Evolutionary conservation across 108 stramenopile species (phyloP).

Genomic region (Epithemia pelagica): DNA sequence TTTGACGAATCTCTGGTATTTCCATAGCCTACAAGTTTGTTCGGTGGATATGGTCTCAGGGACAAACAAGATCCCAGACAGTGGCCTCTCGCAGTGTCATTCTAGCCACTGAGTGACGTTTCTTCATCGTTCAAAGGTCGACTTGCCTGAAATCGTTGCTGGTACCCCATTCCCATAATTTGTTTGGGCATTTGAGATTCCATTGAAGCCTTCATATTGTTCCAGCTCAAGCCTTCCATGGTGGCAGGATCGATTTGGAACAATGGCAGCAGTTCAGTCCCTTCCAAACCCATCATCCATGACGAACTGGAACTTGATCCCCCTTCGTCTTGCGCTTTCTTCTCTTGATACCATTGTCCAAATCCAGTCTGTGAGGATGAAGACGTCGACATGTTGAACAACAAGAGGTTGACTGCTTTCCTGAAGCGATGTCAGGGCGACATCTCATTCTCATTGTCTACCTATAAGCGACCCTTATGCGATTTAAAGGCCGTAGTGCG

Average conservation of each 20-base stretch:
- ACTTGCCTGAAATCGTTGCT: slow-evolving; percentile 67
- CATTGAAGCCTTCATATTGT: slow-evolving; percentile 67
- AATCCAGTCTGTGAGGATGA: slow-evolving; percentile 28
- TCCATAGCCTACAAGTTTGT: no score
- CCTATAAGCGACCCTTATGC: no score
- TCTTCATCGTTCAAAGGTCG: no score
- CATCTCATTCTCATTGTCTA: no score
- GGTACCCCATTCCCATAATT: slow-evolving; percentile 86
- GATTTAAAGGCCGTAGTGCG: no score
- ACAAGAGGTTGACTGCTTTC: no score
- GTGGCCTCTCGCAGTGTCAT: no score
- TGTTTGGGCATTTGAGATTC: slow-evolving; percentile 81
- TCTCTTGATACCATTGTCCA: slow-evolving; percentile 77
- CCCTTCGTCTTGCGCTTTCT: slow-evolving; percentile 45
- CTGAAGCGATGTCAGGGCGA: no score
- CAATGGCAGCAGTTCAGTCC: slow-evolving; percentile 24
- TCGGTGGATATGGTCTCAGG: no score
- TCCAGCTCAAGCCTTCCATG: slow-evolving; percentile 37
- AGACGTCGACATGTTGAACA: neutral
- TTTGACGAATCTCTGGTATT: no score
- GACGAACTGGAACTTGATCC: slow-evolving; percentile 7
- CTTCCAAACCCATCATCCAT: slow-evolving; percentile 11
- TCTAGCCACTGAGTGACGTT: no score
- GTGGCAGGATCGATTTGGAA: slow-evolving; percentile 31
- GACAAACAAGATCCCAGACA: no score